Base-by-base conservation (phyloP, 176 grass and related monocot species). In the Bromus sterilis region DNA sequence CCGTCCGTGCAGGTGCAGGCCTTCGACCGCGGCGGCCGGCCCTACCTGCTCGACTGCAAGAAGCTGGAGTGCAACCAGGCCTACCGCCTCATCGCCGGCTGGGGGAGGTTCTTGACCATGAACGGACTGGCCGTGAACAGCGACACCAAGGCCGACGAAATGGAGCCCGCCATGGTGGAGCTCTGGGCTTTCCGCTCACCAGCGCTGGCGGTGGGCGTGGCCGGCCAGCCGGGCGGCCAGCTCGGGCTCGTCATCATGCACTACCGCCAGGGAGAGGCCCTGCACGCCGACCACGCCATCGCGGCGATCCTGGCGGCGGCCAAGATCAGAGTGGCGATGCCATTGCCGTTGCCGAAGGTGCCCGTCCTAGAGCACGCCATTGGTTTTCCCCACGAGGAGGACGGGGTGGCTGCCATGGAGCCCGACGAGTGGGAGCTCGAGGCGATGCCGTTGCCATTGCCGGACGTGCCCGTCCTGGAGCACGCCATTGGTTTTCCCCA, bases 101-200 rank as follows among this genome's bases (percentile, higher is more conserved):
- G 68, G 68, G 7, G 40, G 6, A 2, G 1, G 1, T 71, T 71
- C 67, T 39, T 71, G 13, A 43, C 13, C 1, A 8, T 16, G n/a
- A 43, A 28, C 23, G 67, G 13, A n/a, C 67, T 71, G 37, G 39
- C 42, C 67, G 6, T 71, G 42, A 0, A 41, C 3, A 1, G 28
- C 7, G 23, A 71, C 39, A 13, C 13, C 67, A 15, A 2, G 4
- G 12, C 36, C 4, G 39, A 71, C 26, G 10, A 71, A 4, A 13
- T 71, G 39, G 67, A 16, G 1, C 67, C 26, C 36, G 12, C 23
- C 67, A 28, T 71, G 67, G 67, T 71, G 23, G 67, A 43, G 15
- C 39, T 71, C 6, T 71, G 67, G 66, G 67, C 67, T n/a, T 71
- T 71, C 67, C 67, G 67, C 4, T 71, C 67, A 39, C 67, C 67